phyloP scores from a whole-genome alignment of 176 grass and related monocot species.

The Musa beccarii region DNA sequence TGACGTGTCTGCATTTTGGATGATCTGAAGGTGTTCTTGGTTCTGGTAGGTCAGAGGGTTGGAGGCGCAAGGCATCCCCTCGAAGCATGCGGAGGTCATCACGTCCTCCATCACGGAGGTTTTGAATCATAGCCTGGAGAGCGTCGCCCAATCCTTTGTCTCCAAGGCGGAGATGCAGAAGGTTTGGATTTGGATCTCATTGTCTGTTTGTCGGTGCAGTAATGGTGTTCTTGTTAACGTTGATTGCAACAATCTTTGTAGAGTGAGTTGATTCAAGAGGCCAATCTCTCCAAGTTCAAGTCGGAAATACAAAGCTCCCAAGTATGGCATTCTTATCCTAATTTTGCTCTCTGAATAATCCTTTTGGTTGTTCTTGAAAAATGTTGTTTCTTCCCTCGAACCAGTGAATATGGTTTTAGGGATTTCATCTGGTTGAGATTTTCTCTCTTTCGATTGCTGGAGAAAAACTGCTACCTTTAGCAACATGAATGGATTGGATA shows the following conservation, averaged over 20 bases:
- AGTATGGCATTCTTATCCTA: constrained; percentile 20
- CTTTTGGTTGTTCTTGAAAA: background rate
- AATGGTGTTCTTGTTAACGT: background rate
- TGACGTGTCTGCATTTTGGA: background rate
- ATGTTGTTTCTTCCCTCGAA: background rate
- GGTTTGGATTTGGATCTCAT: constrained; percentile 16
- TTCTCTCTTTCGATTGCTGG: background rate
- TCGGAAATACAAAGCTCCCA: constrained; percentile 77
- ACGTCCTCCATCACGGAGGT: constrained; percentile 86
- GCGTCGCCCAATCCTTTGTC: constrained; percentile 78
- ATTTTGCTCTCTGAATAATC: background rate
- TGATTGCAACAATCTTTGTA: constrained; percentile 14
- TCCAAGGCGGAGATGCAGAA: constrained; percentile 83
- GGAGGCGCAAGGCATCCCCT: constrained; percentile 79
- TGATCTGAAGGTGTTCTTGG: background rate
- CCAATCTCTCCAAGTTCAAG: constrained; percentile 84
- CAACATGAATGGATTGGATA: no score
- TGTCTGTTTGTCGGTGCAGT: background rate
- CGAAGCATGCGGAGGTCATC: constrained; percentile 87
- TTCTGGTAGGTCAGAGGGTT: constrained; percentile 61
- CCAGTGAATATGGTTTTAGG: no score
- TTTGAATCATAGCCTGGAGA: constrained; percentile 91
- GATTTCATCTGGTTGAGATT: no score
- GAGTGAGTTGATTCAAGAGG: constrained; percentile 83
- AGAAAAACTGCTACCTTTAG: no score